These are phyloP conservation scores for Phaeosphaeriaceae sp. DNA, from an alignment of 2,329 filamentous ascomycete species.

Conservation along the genomic window DNA sequence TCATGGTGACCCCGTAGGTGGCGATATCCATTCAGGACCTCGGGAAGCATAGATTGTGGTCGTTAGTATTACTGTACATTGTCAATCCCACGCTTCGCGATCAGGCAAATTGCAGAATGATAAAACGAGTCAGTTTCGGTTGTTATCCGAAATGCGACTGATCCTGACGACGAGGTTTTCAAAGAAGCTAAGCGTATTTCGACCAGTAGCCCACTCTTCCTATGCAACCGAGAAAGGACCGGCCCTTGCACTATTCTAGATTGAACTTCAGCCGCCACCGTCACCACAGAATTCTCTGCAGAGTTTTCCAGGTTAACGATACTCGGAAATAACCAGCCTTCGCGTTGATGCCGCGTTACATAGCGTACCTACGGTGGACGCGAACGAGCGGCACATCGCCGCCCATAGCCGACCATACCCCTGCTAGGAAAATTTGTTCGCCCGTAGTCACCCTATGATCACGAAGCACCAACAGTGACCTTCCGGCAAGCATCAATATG, in stretches of 20 bases:
- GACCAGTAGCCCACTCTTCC: slow-evolving; percentile 17
- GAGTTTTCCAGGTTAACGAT: slow-evolving; percentile 31
- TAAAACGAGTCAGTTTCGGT: slow-evolving; percentile 14
- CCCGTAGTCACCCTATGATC: slow-evolving; percentile 22
- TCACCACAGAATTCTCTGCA: slow-evolving; percentile 28
- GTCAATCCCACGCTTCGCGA: slow-evolving; percentile 6
- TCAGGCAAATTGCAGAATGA: slow-evolving; percentile 23
- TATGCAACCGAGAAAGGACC: slow-evolving; percentile 30
- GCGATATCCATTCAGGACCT: too few species aligned
- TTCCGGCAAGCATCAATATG: slow-evolving; percentile 16
- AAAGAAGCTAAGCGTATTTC: slow-evolving; percentile 8
- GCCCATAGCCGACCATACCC: background rate
- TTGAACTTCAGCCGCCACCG: slow-evolving; percentile 17
- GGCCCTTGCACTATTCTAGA: slow-evolving; percentile 27
- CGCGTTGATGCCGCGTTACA: slow-evolving; percentile 12
- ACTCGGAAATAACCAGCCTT: slow-evolving; percentile 12
- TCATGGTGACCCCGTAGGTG: too few species aligned
- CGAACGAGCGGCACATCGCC: too few species aligned
- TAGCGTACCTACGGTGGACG: background rate
- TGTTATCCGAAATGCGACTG: slow-evolving; percentile 17
- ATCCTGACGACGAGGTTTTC: slow-evolving; percentile 6
- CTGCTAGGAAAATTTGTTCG: slow-evolving; percentile 6
- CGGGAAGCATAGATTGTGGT: too few species aligned
- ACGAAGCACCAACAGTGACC: slow-evolving; percentile 20
- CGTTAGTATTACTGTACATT: too few species aligned